Evolutionary conservation across 139 green algal species (phyloP), one percentile per base, ranked within the genome.

Genomic region (Edaphochlamys debaryana): DNA sequence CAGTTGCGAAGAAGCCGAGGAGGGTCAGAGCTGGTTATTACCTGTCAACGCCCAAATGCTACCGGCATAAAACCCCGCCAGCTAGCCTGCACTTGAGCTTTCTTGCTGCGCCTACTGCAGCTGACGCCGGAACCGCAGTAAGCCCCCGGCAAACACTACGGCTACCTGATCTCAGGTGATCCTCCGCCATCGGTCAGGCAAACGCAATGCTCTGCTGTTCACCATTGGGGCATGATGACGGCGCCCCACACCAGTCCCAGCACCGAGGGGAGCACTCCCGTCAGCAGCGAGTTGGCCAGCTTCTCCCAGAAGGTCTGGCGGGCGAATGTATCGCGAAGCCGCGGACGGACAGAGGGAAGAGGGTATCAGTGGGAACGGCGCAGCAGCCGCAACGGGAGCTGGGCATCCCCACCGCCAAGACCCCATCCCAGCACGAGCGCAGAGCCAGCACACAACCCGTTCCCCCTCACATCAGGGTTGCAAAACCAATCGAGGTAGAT

Each of bases 401-500:
- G 48, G 19, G 19, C 54, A 63, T 32, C 54, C 20, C 4, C 9
- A 17, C 27, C 22, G 19, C 20, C 17, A 63, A 17, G 4, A 63
- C 11, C 19, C 19, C 19, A 17, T 22, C 54, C 17, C 19, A 30
- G 17, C 27, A 30, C 11, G 19, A 17, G 11, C 19, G 54, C 54
- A 4, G 54, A 27, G 54, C 54, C 11, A 29, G 20, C 9, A 4
- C 54, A 8, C 11, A 7, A 4, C 11, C 54, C 17, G 36, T 13
- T 8, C 29, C 36, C 34, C 8, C 69, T 17, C 62, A 48, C 70
- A n/a, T 67, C 62, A 6, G 70, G 45, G 4, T 68, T 42, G 52
- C 73, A 80, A 29, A 69, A 80, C 73, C 73, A 80, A 5, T 54
- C 56, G 8, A 54, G 2, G 56, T 80, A 80, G 4, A 80, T 37